Base-by-base conservation (phyloP, 805 yeast species). In the Tetrapisispora phaffii region DNA sequence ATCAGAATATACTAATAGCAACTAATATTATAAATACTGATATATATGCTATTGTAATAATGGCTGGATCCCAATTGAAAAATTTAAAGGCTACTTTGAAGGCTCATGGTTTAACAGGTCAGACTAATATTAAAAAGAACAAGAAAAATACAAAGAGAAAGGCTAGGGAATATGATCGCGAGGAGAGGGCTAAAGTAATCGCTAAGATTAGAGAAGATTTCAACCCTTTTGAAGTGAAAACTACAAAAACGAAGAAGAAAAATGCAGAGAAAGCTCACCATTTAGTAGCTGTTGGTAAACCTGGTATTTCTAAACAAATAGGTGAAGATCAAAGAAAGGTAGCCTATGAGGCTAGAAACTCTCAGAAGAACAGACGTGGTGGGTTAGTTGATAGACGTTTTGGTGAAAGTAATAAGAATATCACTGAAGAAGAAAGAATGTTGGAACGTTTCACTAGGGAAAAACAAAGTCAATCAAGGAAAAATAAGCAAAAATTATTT, bases 361-460 rank as follows among this genome's bases (percentile, higher is more conserved):
- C 72, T n/a, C 66, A 71, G 42, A 78, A 80, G 56, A 84, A 85
- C 53, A 84, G 76, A 60, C 78, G 73, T 33, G 96, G 97, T 43
- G 86, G 85, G 1, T 58, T 93, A 13, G 63, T 79, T 2, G 98
- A 93, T 69, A 75, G 88, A 53, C 78, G 96, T 66, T 90, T 93
- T 63, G 99, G 98, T 61, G 98, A 93, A 59, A 75, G 76, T 51
- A 82, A 86, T 63, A 62, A 70, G 7, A 63, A 70, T 40, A 58
- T 93, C 70, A 76, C 82, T n/a, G 80, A 80, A 12, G 97, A 93
- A 64, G 96, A 93, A 54, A 86, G 84, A 63, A 88, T 88, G 96
- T 75, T 93, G 66, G 96, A 84, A 59, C 80, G 98, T 69, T 93
- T 87, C 69, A 85, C 96, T 4, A 78, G 82, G 46, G 97, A 90